Conservation (phyloP, 371 early-diverging fungal genomes). For the Rhizopus delemar region DNA sequence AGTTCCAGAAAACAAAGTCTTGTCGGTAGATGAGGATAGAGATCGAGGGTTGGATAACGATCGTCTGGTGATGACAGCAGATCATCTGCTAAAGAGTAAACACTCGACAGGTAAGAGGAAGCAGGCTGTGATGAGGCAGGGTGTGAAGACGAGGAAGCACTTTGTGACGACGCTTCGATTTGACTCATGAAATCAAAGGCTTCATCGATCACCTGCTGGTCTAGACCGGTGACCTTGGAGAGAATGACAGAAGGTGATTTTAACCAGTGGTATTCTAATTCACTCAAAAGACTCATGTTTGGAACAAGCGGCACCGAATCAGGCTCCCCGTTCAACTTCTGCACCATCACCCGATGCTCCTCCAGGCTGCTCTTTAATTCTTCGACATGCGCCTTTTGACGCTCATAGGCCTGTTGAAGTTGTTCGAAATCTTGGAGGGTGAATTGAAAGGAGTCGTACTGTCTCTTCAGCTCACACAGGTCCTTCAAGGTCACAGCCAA, state of each 20-base stretch:
- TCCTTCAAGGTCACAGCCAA: constrained; percentile 38
- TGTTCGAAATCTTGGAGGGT: constrained; percentile 43
- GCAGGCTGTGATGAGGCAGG: too few species aligned
- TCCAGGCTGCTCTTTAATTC: constrained; percentile 50
- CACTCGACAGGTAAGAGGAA: too few species aligned
- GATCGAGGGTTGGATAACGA: constrained; percentile 10
- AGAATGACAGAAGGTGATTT: constrained; percentile 27
- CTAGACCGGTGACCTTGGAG: constrained; percentile 38
- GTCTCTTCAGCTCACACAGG: constrained; percentile 42
- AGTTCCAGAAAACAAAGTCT: constrained; percentile 1
- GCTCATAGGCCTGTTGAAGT: constrained; percentile 46
- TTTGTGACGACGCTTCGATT: constrained; percentile 36
- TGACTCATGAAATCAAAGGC: constrained; percentile 36
- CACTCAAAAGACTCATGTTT: not conserved
- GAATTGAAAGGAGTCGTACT: constrained; percentile 52
- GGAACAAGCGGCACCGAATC: not conserved
- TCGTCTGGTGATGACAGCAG: too few species aligned
- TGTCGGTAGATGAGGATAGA: constrained; percentile 21
- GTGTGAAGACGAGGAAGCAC: not conserved
- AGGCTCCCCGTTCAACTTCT: constrained; percentile 39
- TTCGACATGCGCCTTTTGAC: constrained; percentile 46
- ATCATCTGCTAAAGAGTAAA: too few species aligned
- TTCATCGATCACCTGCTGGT: constrained; percentile 37
- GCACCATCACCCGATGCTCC: constrained; percentile 46
- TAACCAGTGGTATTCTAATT: not conserved